A percentile compares a stretch with the other conserved stretches of the same genome.
Evolutionary conservation across 768 basidiomycete genomes (phyloP).

Genomic region (Leccinum disarticulatum): DNA sequence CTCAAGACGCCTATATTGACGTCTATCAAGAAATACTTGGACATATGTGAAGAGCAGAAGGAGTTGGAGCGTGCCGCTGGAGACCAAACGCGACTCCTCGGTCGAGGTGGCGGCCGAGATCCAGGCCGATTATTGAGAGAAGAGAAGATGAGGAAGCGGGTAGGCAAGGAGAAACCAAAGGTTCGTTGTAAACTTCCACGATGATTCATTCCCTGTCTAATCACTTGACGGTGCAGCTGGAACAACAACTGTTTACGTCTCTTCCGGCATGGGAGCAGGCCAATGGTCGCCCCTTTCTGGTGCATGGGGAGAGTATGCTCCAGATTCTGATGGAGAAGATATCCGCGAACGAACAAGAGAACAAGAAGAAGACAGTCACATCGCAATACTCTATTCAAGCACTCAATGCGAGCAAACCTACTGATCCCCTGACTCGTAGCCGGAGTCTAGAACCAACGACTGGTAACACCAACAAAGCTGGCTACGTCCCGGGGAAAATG

Average conservation of each 20-base stretch:
- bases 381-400: slow-evolving; percentile 35
- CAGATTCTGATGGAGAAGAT: slow-evolving; percentile 73
- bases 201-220: neutral
- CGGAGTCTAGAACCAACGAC: slow-evolving; percentile 28
- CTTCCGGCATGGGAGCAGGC: slow-evolving; percentile 88
- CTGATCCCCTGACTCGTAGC: slow-evolving; percentile 23
- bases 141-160: slow-evolving; percentile 96
- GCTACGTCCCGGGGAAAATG: slow-evolving; percentile 33
- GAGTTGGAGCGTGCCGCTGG: slow-evolving; percentile 79
- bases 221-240: slow-evolving; percentile 64
- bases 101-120: slow-evolving; percentile 71
- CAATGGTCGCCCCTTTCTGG: slow-evolving; percentile 71
- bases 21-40: slow-evolving; percentile 83
- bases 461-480: slow-evolving; percentile 13
- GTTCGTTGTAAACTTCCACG: slow-evolving; percentile 39
- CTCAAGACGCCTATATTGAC: slow-evolving; percentile 74
- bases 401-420: slow-evolving; percentile 21
- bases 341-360: slow-evolving; percentile 78
- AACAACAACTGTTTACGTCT: slow-evolving; percentile 75
- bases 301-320: slow-evolving; percentile 81
- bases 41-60: slow-evolving; percentile 86
- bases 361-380: slow-evolving; percentile 52
- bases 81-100: slow-evolving; percentile 80
- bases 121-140: slow-evolving; percentile 86
- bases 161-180: slow-evolving; percentile 88